Conservation (phyloP, 2,329 filamentous ascomycete species). For the Gnomoniopsis smithogilvyi region DNA sequence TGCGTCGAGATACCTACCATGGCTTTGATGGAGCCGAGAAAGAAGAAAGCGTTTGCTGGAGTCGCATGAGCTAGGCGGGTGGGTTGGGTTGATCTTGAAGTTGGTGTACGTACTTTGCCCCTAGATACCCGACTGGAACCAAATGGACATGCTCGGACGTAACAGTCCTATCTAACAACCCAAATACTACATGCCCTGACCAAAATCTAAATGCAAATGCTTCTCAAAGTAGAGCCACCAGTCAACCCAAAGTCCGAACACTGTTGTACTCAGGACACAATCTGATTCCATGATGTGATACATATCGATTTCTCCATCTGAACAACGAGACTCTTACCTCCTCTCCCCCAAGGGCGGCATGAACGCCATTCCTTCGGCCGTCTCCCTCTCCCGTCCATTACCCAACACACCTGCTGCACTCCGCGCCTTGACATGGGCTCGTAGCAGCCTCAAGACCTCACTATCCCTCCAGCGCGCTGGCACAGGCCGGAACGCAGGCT, state of each 20-base stretch:
- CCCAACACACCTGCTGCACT: slow-evolving; percentile 57
- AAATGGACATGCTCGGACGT: slow-evolving; percentile 2
- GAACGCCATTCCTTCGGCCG: slow-evolving; percentile 48
- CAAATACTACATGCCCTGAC: background rate
- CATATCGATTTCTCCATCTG: background rate
- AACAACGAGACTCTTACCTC: slow-evolving; percentile 3
- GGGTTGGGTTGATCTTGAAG: background rate
- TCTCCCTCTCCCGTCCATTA: slow-evolving; percentile 31
- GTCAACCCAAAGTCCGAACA: background rate
- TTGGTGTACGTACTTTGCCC: slow-evolving; percentile 8
- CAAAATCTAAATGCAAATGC: background rate
- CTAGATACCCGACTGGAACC: slow-evolving; percentile 1
- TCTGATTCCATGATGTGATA: background rate
- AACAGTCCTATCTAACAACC: background rate
- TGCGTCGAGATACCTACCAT: background rate
- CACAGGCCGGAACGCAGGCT: slow-evolving; percentile 88
- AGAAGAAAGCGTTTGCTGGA: background rate
- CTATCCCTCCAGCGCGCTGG: slow-evolving; percentile 81
- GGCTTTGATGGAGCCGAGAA: background rate
- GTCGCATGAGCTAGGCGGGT: background rate
- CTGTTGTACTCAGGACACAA: background rate
- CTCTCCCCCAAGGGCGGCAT: slow-evolving; percentile 45
- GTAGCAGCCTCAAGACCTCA: slow-evolving; percentile 71
- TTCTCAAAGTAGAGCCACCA: background rate
- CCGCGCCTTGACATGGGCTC: slow-evolving; percentile 73